Base-by-base conservation (phyloP, 768 basidiomycete genomes). In the Kwoniella sp. region DNA sequence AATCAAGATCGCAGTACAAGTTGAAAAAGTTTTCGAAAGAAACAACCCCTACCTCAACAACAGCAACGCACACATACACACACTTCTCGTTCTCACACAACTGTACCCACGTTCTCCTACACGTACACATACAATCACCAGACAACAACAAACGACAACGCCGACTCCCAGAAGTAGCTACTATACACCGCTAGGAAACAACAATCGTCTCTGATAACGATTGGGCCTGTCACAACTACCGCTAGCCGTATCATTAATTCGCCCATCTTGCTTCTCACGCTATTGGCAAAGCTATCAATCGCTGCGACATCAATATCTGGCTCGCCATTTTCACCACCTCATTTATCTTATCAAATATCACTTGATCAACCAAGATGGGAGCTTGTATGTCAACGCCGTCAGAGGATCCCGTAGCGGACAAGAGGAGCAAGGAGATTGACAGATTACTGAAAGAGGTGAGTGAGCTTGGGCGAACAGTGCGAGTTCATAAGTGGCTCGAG, bases 321-420 rank as follows among this genome's bases (percentile, higher is more conserved):
- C 17, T 4, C 7, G 10, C 40, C 3, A 9, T 9, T 15, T 9
- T 44, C 40, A 19, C 40, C 17, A n/a, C n/a, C n/a, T n/a, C n/a
- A n/a, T n/a, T n/a, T n/a, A n/a, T n/a, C n/a, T n/a, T n/a, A n/a
- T n/a, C n/a, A n/a, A n/a, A n/a, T n/a, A n/a, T n/a, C n/a, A n/a
- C n/a, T n/a, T n/a, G n/a, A n/a, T n/a, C n/a, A n/a, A n/a, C 37
- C 66, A 68, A 37, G 27, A 90, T 91, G 90, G 92, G 92, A 64
- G 85, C 85, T 37, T 94, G 91, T 78, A 81, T 91, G 73, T 92
- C 91, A 25, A 82, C 88, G 13, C 81, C 82, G 17, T 82, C 82
- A 5, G 79, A 84, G 1, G 89, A 88, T 55, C 83, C 88, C 7
- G 83, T 85, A 10, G 90, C 91, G 55, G 85, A 88, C 46, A 56